phyloP scores from a whole-genome alignment of 768 basidiomycete genomes.

The Serpula lacrymans region DNA sequence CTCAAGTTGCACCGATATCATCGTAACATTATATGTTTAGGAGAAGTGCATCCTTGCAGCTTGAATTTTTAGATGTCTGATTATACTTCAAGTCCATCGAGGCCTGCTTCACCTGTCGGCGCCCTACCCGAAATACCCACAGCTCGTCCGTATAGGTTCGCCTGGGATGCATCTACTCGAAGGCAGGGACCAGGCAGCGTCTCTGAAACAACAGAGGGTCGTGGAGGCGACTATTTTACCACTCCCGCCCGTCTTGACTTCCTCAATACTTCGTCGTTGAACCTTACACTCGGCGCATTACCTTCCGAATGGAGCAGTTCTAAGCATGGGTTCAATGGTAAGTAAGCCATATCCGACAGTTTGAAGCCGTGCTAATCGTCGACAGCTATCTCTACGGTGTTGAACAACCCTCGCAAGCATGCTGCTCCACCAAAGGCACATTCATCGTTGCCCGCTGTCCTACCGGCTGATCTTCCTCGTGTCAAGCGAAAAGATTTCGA shows the following conservation, averaged over 20 bases:
- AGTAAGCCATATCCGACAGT: conserved; percentile 17
- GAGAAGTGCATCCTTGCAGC: neutral
- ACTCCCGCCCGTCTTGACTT: conserved; percentile 38
- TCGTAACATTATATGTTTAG: conserved; percentile 7
- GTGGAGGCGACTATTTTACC: conserved; percentile 56
- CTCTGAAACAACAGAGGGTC: conserved; percentile 69
- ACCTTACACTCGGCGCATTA: conserved; percentile 45
- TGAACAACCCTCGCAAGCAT: conserved; percentile 84
- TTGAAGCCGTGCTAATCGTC: conserved; percentile 6
- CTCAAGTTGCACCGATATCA: neutral
- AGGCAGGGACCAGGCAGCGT: conserved; percentile 67
- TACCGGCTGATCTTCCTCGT: conserved; percentile 73
- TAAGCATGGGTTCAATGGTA: conserved; percentile 87
- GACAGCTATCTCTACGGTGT: conserved; percentile 88
- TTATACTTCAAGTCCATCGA: conserved; percentile 49
- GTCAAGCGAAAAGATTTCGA: conserved; percentile 84
- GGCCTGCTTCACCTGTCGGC: conserved; percentile 54
- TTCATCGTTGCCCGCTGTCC: conserved; percentile 68
- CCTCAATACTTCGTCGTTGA: conserved; percentile 46
- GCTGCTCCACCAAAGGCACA: conserved; percentile 88
- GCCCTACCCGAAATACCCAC: conserved; percentile 41
- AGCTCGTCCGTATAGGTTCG: conserved; percentile 67
- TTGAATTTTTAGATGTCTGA: conserved; percentile 32
- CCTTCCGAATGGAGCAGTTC: conserved; percentile 77
- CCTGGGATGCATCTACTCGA: conserved; percentile 62